Percentiles rank a stretch among this genome's conserved stretches.
Conservation (phyloP, 2,329 filamentous ascomycete genomes). For the Neodidymelliopsis sp. region DNA sequence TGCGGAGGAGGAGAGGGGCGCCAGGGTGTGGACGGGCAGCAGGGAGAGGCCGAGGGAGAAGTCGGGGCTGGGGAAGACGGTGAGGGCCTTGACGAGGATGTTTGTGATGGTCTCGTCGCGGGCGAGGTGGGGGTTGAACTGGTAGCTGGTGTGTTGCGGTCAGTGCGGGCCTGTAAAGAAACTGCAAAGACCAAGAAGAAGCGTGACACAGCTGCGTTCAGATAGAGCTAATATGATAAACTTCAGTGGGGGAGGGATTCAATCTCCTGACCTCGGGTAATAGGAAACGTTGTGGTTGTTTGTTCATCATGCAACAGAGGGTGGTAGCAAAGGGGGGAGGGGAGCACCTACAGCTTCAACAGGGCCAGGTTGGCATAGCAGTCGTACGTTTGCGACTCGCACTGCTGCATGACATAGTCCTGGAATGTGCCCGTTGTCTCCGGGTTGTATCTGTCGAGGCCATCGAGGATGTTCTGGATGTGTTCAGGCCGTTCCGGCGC, state of each 20-base stretch:
- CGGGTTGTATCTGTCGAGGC: constrained; percentile 97
- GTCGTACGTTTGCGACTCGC: constrained; percentile 92
- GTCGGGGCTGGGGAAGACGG: constrained; percentile 94
- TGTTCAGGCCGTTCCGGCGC: constrained; percentile 90
- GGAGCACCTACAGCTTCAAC: constrained; percentile 86
- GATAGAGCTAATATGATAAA: constrained; percentile 75
- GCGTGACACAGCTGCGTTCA: constrained; percentile 57
- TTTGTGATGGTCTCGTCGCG: constrained; percentile 98
- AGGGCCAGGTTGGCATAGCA: constrained; percentile 96
- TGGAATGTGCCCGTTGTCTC: constrained; percentile 94
- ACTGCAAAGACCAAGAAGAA: constrained; percentile 4
- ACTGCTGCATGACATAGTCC: constrained; percentile 93
- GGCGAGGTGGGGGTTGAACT: constrained; percentile 98
- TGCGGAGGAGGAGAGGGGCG: constrained; percentile 60
- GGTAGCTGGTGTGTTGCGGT: constrained; percentile 72
- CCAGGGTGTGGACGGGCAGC: constrained; percentile 82
- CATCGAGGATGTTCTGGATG: constrained; percentile 93
- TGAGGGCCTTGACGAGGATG: constrained; percentile 97
- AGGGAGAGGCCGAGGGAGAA: constrained; percentile 95
- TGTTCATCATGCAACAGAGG: constrained; percentile 71
- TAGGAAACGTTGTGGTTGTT: constrained; percentile 90
- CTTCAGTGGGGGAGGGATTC: constrained; percentile 72
- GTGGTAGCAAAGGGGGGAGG: constrained; percentile 13
- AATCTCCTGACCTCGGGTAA: constrained; percentile 80
- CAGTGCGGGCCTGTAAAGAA: constrained; percentile 15